Evolutionary conservation across 192 early-diverging fungal genomes (phyloP).

Genomic region (Oehlia diaphana): DNA sequence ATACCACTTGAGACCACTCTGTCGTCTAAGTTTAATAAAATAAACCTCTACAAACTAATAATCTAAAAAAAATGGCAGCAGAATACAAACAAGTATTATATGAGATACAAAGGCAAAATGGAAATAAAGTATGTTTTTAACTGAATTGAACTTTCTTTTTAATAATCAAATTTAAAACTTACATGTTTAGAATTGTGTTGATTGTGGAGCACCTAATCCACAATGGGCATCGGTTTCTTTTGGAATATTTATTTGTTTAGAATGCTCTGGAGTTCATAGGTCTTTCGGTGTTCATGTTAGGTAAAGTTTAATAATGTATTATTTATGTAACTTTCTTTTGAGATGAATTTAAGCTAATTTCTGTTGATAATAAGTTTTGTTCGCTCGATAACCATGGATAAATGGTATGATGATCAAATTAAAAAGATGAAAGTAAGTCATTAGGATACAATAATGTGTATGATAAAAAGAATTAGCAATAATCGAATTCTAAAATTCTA

Average conservation of each 20-base stretch:
- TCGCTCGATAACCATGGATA: slow-evolving; percentile 98
- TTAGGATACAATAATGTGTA: neutral
- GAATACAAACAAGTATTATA: slow-evolving; percentile 66
- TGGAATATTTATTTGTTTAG: slow-evolving; percentile 94
- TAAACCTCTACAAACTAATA: no score
- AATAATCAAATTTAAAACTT: neutral
- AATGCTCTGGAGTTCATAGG: slow-evolving; percentile 91
- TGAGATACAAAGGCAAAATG: slow-evolving; percentile 57
- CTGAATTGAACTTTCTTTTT: neutral
- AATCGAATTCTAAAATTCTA: no score
- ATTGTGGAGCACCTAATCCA: slow-evolving; percentile 83
- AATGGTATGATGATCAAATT: slow-evolving; percentile 93
- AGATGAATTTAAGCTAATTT: neutral
- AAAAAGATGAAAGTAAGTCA: slow-evolving; percentile 81
- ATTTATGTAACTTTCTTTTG: neutral
- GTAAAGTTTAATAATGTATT: slow-evolving; percentile 27
- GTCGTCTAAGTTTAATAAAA: no score
- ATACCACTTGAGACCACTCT: no score
- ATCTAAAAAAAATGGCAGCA: slow-evolving; percentile 42
- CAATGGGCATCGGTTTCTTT: slow-evolving; percentile 93
- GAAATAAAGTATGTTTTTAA: slow-evolving; percentile 49
- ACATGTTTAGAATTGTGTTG: slow-evolving; percentile 69
- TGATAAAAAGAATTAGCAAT: neutral
- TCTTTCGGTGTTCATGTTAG: slow-evolving; percentile 77
- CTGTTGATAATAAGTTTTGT: slow-evolving; percentile 70